Evolutionary conservation across 2,329 filamentous ascomycete species (phyloP).

Genomic region (Magnaporthiopsis incrustans): DNA sequence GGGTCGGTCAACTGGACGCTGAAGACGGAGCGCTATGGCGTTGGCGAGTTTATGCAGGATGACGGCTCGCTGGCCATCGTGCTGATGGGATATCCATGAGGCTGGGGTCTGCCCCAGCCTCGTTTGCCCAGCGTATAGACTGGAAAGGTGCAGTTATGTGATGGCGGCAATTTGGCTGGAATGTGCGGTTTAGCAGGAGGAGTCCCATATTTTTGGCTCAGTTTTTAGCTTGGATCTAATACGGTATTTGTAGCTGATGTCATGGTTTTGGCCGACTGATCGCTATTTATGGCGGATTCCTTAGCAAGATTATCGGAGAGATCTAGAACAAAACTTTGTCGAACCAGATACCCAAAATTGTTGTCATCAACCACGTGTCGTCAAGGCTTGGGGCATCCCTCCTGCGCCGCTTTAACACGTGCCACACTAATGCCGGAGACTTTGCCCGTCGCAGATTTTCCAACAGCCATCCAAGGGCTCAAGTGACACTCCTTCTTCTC

Average conservation of each 20-base stretch:
- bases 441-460: neutral
- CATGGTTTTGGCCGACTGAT: no score
- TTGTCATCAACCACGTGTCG: neutral
- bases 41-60: slow-evolving; percentile 10
- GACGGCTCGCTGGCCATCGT: slow-evolving; percentile 14
- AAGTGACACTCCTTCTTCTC: neutral
- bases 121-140: neutral
- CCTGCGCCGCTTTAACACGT: neutral
- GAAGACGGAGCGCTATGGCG: slow-evolving; percentile 14
- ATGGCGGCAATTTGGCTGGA: no score
- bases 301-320: no score
- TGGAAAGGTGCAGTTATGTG: no score
- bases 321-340: neutral
- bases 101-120: neutral
- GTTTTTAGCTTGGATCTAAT: no score
- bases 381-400: neutral
- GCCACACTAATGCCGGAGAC: neutral
- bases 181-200: no score
- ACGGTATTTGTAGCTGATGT: no score
- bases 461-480: neutral
- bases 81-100: neutral
- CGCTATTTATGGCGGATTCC: no score
- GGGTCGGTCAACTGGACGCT: slow-evolving; percentile 13
- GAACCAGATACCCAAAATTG: neutral
- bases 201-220: no score